These are phyloP conservation scores for Scleroderma bovista DNA, from an alignment of 768 basidiomycete genomes.

Conservation along the genomic window DNA sequence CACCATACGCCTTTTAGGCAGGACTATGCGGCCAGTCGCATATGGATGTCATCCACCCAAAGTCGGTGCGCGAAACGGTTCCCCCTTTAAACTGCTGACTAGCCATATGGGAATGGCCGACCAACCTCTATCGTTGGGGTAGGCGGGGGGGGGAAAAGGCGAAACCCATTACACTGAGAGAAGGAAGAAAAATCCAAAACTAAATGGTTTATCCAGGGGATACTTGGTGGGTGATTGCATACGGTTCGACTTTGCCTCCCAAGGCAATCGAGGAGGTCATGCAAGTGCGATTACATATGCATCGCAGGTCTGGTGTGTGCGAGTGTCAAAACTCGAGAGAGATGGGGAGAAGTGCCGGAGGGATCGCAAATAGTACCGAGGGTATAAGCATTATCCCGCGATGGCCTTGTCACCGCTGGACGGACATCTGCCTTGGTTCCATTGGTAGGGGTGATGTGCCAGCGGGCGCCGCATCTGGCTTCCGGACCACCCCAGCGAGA, in stretches of 20 bases:
- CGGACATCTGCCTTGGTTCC: conserved; percentile 26
- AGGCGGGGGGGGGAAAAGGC: too few relatives aligned
- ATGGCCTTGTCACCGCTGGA: conserved; percentile 23
- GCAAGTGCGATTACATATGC: background rate
- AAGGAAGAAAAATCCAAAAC: background rate
- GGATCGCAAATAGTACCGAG: conserved; percentile 7
- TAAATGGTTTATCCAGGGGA: background rate
- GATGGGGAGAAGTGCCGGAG: conserved; percentile 6
- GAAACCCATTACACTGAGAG: background rate
- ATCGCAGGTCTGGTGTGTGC: background rate
- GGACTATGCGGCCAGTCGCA: too few relatives aligned
- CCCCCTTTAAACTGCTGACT: too few relatives aligned
- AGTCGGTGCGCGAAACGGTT: too few relatives aligned
- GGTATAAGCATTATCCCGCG: conserved; percentile 8
- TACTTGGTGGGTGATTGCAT: background rate
- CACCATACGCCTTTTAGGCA: too few relatives aligned
- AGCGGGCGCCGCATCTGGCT: conserved; percentile 43
- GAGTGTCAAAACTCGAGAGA: conserved; percentile 1
- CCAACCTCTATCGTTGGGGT: too few relatives aligned
- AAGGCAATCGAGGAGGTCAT: background rate
- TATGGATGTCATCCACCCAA: too few relatives aligned
- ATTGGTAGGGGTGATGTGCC: conserved; percentile 25
- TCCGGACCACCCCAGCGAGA: conserved; percentile 65
- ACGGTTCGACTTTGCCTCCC: background rate
- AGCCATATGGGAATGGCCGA: too few relatives aligned